Evolutionary conservation across 225 moss, liverwort and hornwort species (phyloP).

Genomic region (Bryoerythrophyllum caledonicum): DNA sequence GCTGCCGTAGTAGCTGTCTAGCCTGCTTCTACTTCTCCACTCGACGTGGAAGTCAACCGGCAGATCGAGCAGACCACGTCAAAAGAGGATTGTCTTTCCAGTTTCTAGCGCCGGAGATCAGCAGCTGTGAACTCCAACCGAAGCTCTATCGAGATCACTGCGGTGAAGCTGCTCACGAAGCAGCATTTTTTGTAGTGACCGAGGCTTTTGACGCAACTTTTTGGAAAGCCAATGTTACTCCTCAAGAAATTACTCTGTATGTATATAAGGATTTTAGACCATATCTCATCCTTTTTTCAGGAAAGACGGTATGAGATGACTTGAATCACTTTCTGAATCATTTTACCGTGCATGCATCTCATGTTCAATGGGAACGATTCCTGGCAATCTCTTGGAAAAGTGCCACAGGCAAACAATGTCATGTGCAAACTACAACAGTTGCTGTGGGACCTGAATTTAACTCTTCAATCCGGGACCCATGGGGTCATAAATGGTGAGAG

Average conservation of each 20-base stretch:
- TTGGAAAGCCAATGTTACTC: too few relatives aligned
- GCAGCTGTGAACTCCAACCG: too few relatives aligned
- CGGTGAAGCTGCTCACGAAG: not conserved
- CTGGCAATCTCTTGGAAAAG: not conserved
- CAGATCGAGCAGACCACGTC: not conserved
- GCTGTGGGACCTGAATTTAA: not conserved
- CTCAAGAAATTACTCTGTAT: too few relatives aligned
- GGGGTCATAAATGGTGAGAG: too few relatives aligned
- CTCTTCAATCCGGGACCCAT: too few relatives aligned
- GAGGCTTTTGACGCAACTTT: too few relatives aligned
- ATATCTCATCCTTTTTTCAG: too few relatives aligned
- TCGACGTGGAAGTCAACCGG: too few relatives aligned
- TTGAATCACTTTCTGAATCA: too few relatives aligned
- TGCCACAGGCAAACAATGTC: not conserved
- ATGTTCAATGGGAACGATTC: not conserved
- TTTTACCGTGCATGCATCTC: not conserved
- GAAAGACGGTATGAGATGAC: too few relatives aligned
- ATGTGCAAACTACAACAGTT: not conserved
- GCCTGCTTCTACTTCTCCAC: not conserved
- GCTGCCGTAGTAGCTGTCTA: not conserved
- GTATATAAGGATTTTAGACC: too few relatives aligned
- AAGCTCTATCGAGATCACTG: not conserved
- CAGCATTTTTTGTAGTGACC: not conserved
- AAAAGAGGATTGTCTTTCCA: not conserved
- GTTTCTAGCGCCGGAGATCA: not conserved